Percentiles rank a stretch among this genome's conserved stretches.
These are phyloP conservation scores for Phylloporus sp. DNA, from an alignment of 768 basidiomycete species.

Conservation along the genomic window DNA sequence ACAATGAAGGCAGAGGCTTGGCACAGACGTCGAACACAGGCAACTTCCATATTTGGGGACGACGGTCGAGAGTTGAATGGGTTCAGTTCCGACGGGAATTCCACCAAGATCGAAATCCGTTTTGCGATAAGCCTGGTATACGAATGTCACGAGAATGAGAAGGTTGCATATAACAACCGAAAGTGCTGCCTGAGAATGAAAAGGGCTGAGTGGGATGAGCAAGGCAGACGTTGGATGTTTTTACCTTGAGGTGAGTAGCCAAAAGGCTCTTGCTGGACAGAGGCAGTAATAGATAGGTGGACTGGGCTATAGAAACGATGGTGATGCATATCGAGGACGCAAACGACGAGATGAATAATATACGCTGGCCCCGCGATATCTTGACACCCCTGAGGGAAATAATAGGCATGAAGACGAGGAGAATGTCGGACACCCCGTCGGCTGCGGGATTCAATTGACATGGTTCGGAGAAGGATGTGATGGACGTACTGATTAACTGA, in stretches of 20 bases:
- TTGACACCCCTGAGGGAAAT: conserved; percentile 12
- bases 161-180: conserved; percentile 20
- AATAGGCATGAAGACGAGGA: conserved; percentile 15
- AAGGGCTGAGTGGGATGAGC: not conserved
- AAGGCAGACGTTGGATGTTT: not conserved
- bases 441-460: conserved; percentile 6
- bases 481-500: conserved; percentile 14
- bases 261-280: conserved; percentile 1
- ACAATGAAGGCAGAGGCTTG: not conserved
- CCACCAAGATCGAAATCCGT: not conserved
- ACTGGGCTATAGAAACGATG: conserved; percentile 11
- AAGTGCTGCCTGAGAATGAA: conserved; percentile 14
- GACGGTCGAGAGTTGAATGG: conserved; percentile 16
- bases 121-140: conserved; percentile 9
- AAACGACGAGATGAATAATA: conserved; percentile 20
- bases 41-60: not conserved
- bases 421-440: conserved; percentile 16
- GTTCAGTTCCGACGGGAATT: not conserved
- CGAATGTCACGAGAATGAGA: conserved; percentile 17
- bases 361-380: conserved; percentile 9
- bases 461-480: not conserved
- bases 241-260: conserved; percentile 18
- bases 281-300: conserved; percentile 8
- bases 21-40: not conserved
- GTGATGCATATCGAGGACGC: conserved; percentile 20